Conservation (phyloP, 1,284 basidiomycete species). For the Mycena citricolor region DNA sequence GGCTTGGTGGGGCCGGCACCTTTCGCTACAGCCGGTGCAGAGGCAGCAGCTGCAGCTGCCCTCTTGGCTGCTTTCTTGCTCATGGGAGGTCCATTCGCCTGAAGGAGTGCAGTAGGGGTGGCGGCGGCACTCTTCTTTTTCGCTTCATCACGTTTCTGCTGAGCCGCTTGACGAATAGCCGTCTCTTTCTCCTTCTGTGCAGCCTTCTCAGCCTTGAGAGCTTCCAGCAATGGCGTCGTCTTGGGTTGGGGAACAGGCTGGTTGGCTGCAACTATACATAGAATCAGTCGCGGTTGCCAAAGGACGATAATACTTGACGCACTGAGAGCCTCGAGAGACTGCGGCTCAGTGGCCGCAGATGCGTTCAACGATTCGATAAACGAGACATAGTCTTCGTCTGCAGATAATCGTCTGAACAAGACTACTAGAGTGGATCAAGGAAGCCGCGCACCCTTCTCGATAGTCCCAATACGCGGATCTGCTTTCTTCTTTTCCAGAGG, state of each 20-base stretch:
- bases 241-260: slow-evolving; percentile 63
- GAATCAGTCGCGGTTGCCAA: not conserved
- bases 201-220: slow-evolving; percentile 78
- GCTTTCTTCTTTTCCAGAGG: slow-evolving; percentile 73
- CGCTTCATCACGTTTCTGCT: slow-evolving; percentile 59
- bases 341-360: slow-evolving; percentile 49
- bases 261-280: slow-evolving; percentile 53
- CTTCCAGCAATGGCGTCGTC: slow-evolving; percentile 86
- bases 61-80: slow-evolving; percentile 47
- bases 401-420: not conserved
- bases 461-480: slow-evolving; percentile 71
- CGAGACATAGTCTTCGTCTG: slow-evolving; percentile 80
- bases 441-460: slow-evolving; percentile 62
- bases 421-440: not conserved
- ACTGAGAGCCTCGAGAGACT: slow-evolving; percentile 66
- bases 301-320: slow-evolving; percentile 29
- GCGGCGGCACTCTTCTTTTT: slow-evolving; percentile 18
- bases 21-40: slow-evolving; percentile 18
- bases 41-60: slow-evolving; percentile 31
- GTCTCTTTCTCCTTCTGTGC: slow-evolving; percentile 68
- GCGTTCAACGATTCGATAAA: slow-evolving; percentile 71
- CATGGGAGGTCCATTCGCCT: slow-evolving; percentile 19
- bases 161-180: slow-evolving; percentile 63
- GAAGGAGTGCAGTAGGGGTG: slow-evolving; percentile 1
- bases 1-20: slow-evolving; percentile 6